Evolutionary conservation across 192 early-diverging fungal species (phyloP), one percentile per base, ranked within the genome.

Genomic region (Coemansia asiatica): DNA sequence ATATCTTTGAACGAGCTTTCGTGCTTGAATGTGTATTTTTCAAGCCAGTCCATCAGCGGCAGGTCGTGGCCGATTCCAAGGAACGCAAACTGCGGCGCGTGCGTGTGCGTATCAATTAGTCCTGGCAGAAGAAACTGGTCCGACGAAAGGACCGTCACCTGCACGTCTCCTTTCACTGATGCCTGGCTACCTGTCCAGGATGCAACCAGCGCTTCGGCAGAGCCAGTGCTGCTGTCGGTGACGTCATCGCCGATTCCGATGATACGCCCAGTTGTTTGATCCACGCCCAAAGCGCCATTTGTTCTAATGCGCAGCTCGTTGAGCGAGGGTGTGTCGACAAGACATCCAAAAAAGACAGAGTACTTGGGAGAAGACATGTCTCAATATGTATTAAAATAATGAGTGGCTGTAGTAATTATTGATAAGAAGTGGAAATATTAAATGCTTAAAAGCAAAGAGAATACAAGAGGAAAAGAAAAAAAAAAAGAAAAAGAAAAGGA

Each of bases 61-160:
- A 97, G 82, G 62, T 95, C 93, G 78, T 92, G 90, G 18, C 95
- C 96, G 12, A 90, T 91, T 27, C 95, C 96, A 18, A 90, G 83
- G 67, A 90, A 95, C 18, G 89, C 81, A 65, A 91, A 93, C 83
- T 98, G 96, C 19, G 96, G 90, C 35, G 94, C 94, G 71, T 98
- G 96, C 54, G 90, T 90, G 75, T 98, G 96, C 16, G 94, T 95
- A 60, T 98, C 96, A 35, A 98, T 82, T 35, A 96, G 86, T 18
- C 96, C 96, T 31, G 94, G 96, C 63, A 94, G 82, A 60, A 96
- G 75, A 69, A 95, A 92, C 72, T 94, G 90, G 26, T 79, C 72
- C 0, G 62, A n/a, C 18, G 56, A 58, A 35, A 18, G 31, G 23
- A 53, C 69, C 63, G 66, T 75, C 46, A 8, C 38, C 25, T 48